Evolutionary conservation across 495 filamentous ascomycete genomes (phyloP).

Genomic region (Melanomma pulvis-pyrius): DNA sequence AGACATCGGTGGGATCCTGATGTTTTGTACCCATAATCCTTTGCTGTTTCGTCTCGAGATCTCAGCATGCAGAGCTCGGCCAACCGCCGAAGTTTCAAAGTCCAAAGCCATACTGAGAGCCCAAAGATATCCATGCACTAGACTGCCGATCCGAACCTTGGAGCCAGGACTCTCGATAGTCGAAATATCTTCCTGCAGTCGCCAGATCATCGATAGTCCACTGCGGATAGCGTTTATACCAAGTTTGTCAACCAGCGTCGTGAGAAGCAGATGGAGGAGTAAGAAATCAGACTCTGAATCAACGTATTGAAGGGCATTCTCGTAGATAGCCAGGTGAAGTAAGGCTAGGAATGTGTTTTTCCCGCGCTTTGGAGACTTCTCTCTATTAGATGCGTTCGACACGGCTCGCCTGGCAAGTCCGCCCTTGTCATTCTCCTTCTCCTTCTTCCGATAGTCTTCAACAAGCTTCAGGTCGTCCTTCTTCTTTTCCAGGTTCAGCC

Average conservation of each 20-base stretch:
- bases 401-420: slow-evolving; percentile 63
- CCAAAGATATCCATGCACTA: slow-evolving; percentile 88
- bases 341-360: slow-evolving; percentile 75
- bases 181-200: slow-evolving; percentile 81
- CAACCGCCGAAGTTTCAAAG: slow-evolving; percentile 67
- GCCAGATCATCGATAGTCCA: slow-evolving; percentile 84
- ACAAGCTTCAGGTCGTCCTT: slow-evolving; percentile 64
- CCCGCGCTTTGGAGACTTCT: slow-evolving; percentile 57
- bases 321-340: slow-evolving; percentile 85
- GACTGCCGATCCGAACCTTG: slow-evolving; percentile 76
- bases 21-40: slow-evolving; percentile 73
- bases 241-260: slow-evolving; percentile 70
- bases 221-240: slow-evolving; percentile 81
- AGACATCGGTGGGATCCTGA: slow-evolving; percentile 57
- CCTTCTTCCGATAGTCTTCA: slow-evolving; percentile 54
- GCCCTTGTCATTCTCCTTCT: slow-evolving; percentile 47
- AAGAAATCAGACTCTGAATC: slow-evolving; percentile 71
- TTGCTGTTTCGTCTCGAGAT: slow-evolving; percentile 70
- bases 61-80: slow-evolving; percentile 71
- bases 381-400: slow-evolving; percentile 67
- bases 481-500: slow-evolving; percentile 78
- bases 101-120: slow-evolving; percentile 74
- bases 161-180: slow-evolving; percentile 61
- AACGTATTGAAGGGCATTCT: slow-evolving; percentile 73
- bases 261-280: slow-evolving; percentile 73